Conservation (phyloP, 306 rosid species). For the Gynostemma pentaphyllum region DNA sequence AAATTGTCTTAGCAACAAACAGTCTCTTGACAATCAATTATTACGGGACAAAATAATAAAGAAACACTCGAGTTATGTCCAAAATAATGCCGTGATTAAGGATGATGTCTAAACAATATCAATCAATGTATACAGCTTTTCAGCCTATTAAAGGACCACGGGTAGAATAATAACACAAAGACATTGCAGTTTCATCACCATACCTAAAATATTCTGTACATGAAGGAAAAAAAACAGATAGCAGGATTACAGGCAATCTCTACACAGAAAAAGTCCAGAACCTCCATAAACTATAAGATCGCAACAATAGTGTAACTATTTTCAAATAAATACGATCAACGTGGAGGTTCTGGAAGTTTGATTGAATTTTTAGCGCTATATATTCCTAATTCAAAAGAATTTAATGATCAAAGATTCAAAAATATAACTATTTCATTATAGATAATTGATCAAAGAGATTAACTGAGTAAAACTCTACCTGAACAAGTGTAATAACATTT, state of each 20-base stretch:
- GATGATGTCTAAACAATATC: neutral
- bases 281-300: neutral
- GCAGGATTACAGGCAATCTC: neutral
- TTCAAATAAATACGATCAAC: too few species aligned
- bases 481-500: conserved; percentile 84
- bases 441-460: neutral
- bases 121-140: neutral
- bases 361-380: too few species aligned
- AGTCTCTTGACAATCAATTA: neutral
- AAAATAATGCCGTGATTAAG: neutral
- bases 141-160: neutral
- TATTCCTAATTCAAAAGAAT: too few species aligned
- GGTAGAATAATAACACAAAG: neutral
- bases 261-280: neutral
- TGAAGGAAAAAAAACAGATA: neutral
- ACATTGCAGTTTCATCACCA: neutral
- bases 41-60: neutral
- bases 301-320: neutral
- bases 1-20: neutral
- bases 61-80: neutral
- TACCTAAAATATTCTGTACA: neutral
- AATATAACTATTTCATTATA: neutral
- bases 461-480: conserved; percentile 33
- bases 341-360: too few species aligned
- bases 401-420: too few species aligned